Base-by-base conservation (phyloP, 768 basidiomycete species). In the Sporobolomyces phaffii region DNA sequence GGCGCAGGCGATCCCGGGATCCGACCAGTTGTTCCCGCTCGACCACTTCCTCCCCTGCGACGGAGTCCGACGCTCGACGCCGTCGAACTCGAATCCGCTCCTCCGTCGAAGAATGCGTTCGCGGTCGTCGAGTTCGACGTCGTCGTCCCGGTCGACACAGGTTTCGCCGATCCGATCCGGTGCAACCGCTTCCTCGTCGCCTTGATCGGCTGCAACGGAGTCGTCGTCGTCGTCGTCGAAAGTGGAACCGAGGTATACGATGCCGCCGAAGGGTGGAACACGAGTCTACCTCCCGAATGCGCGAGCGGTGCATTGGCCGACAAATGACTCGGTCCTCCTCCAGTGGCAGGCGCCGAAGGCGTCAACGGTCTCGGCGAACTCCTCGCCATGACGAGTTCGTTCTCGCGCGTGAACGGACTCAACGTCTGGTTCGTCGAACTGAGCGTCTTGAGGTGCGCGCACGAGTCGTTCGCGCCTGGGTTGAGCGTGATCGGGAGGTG, bases 401-500 rank as follows among this genome's bases (percentile, higher is more conserved):
- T 81, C 18, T 87, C 86, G 60, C 91, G 85, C 9, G 93, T 96
- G 77, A 94, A 97, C 0, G 93, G 94, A 1, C 89, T 91, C 5
- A 99, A 80, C 0, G 94, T 99, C 75, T 96, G 94, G 74, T 96
- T 91, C 2, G 91, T 91, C 72, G 87, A 83, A 24, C 85, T 86
- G 50, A 99, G 84, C 5, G 88, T 89, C 22, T 90, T 87, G 14
- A 98, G 80, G 69, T 94, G 90, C 61, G 88, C 89, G 26, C 94
- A 82, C 8, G 87, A 85, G 69, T 86, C 86, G 78, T 86, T 87
- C 17, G 85, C 79, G n/a, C 83, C 76, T 1, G 87, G 86, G 18
- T 84, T 83, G 54, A 89, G 82, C 22, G 85, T 60, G 58, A 75
- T 72, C 17, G 63, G 66, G 22, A 65, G 41, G 24, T 66, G 61